These are phyloP conservation scores for Coniosporium tulheliwenetii DNA, from an alignment of 2,329 filamentous ascomycete species.

Conservation along the genomic window DNA sequence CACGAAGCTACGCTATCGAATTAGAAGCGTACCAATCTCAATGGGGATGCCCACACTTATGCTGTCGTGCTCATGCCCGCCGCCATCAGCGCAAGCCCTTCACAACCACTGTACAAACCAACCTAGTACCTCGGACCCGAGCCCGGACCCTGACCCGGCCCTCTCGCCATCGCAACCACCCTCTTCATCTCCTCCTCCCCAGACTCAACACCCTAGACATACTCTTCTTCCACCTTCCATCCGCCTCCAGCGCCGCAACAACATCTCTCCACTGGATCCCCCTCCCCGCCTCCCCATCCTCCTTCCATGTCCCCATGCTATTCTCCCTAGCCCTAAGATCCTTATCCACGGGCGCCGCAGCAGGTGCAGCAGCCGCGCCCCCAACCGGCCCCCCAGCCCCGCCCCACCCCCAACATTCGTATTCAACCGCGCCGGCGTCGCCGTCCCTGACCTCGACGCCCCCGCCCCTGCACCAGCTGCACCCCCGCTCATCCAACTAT, in stretches of 20 bases:
- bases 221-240: slow-evolving; percentile 51
- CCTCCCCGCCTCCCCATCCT: slow-evolving; percentile 60
- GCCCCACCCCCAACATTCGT: slow-evolving; percentile 4
- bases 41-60: no score
- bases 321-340: slow-evolving; percentile 7
- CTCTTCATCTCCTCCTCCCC: no score
- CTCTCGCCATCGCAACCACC: no score
- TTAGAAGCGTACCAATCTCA: no score
- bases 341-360: slow-evolving; percentile 3
- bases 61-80: no score
- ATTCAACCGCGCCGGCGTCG: slow-evolving; percentile 3
- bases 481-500: slow-evolving; percentile 57
- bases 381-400: not conserved
- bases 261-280: slow-evolving; percentile 77
- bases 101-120: no score
- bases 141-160: no score
- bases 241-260: slow-evolving; percentile 62
- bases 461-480: slow-evolving; percentile 11
- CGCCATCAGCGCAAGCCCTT: no score
- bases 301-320: slow-evolving; percentile 32
- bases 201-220: slow-evolving; percentile 35
- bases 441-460: slow-evolving; percentile 19
- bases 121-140: no score
- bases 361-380: not conserved
- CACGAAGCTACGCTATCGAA: no score